Conservation (phyloP, 1,284 basidiomycete species). For the Mycena sp. region DNA sequence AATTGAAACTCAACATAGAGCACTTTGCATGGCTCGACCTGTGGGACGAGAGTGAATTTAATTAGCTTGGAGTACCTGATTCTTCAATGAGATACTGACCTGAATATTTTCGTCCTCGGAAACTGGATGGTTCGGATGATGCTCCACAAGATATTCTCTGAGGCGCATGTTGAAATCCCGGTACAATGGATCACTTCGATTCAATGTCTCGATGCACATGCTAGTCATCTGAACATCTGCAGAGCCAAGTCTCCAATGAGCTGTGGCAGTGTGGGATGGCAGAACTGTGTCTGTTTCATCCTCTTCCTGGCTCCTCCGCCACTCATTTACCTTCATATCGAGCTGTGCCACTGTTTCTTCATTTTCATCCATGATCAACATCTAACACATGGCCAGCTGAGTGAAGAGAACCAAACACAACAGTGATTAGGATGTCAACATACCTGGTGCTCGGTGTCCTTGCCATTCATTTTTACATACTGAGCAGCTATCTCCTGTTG, state of each 20-base stretch:
- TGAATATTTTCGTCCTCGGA: conserved; percentile 5
- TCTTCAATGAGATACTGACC: background rate
- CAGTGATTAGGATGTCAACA: conserved; percentile 13
- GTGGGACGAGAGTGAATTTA: background rate
- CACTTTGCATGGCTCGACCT: no score
- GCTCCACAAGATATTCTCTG: conserved; percentile 9
- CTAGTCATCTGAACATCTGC: background rate
- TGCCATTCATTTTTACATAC: no score
- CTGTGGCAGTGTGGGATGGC: no score
- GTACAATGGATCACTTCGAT: background rate
- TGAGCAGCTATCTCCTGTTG: conserved; percentile 15
- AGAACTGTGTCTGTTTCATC: no score
- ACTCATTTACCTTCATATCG: no score
- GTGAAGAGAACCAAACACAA: background rate
- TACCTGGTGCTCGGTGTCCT: conserved; percentile 35
- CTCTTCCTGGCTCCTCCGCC: no score
- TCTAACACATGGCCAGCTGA: background rate
- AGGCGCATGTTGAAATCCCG: conserved; percentile 19
- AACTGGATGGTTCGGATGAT: conserved; percentile 9
- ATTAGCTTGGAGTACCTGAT: background rate
- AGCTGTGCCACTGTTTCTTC: no score
- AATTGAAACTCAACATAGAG: no score
- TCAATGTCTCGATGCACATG: background rate
- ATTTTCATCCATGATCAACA: no score
- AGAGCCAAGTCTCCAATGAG: conserved; percentile 16